A percentile compares a stretch with the other conserved stretches of the same genome.
phyloP scores from a whole-genome alignment of 2,329 filamentous ascomycete species.

The Colletotrichum destructivum region DNA sequence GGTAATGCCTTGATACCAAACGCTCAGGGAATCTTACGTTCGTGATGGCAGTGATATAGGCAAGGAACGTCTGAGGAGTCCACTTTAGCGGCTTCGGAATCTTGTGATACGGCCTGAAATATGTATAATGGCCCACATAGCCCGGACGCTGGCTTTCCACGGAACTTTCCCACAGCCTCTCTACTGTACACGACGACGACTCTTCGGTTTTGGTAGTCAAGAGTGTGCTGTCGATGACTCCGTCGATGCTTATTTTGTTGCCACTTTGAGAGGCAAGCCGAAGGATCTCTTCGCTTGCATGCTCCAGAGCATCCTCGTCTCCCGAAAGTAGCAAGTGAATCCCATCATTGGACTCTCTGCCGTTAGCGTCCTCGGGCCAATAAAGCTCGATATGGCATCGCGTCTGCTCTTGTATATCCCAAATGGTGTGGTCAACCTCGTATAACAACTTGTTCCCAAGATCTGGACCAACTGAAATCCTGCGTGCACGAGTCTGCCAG shows the following conservation, averaged over 20 bases:
- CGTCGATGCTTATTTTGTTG: conserved; percentile 11
- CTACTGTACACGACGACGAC: background rate
- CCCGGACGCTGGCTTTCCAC: conserved; percentile 20
- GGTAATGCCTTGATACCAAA: conserved; percentile 54
- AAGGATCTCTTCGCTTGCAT: conserved; percentile 29
- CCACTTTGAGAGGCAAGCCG: conserved; percentile 10
- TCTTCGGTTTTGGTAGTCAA: background rate
- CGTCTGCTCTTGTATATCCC: conserved; percentile 50
- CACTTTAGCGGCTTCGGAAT: conserved; percentile 57
- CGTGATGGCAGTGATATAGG: conserved; percentile 60
- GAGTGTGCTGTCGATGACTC: conserved; percentile 9
- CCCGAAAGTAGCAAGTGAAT: conserved; percentile 33
- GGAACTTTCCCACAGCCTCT: conserved; percentile 30
- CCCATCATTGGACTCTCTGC: background rate
- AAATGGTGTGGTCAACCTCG: conserved; percentile 45
- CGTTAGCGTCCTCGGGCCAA: conserved; percentile 13
- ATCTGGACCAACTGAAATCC: conserved; percentile 45
- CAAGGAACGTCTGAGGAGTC: conserved; percentile 58
- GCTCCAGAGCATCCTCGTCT: conserved; percentile 33
- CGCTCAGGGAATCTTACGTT: conserved; percentile 54
- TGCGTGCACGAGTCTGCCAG: conserved; percentile 44
- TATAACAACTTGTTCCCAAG: conserved; percentile 41
- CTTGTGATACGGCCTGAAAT: conserved; percentile 52
- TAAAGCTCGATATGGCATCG: conserved; percentile 44
- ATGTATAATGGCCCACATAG: background rate